Evolutionary conservation across 192 early-diverging fungal species (phyloP), one percentile per base, ranked within the genome.

Genomic region (Backusella parvicylindrica): DNA sequence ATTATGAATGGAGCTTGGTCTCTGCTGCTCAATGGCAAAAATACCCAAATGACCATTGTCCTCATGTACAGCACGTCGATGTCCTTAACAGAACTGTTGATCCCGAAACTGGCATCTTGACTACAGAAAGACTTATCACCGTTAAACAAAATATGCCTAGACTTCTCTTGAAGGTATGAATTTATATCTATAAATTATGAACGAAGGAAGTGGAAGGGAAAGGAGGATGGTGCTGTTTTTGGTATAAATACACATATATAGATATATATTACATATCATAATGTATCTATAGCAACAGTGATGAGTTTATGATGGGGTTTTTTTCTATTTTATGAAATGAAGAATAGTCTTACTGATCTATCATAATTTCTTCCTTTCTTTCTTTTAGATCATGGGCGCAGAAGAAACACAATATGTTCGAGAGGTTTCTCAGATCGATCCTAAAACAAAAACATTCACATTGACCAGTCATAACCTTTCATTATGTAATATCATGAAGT

Each of bases 31-130:
- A 96, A 84, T 99, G 92, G 92, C 90, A 90, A 83, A 99, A 99
- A 82, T 99, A 99, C 85, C 98, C 98, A 0, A 99, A 99, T 84
- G 93, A 94, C 32, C 85, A 92, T 50, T 92, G 95, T 31, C 88
- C 90, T 56, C 98, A 99, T 77, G 97, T 99, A 43, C 74, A 93
- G 30, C 92, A 94, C 66, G 95, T 97, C 33, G 98, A 98, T 87
- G 87, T 94, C 12, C 87, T 99, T 67, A 86, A 91, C 71, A 89
- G 96, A 68, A 76, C 84, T 26, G 85, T 99, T 26, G 92, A 95
- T 78, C 89, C 93, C 13, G 87, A 84, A 47, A 95, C 93, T 0
- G 95, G 96, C 56, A 78, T 96, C 38, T 86, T 99, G 33, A 86
- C 84, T 63, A 96, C 96, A 2, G 94, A 97, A 85, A 89, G 98